A percentile compares a stretch with the other conserved stretches of the same genome.
Evolutionary conservation across 257 asterid genomes (phyloP).

Genomic region (Solanum dulcamara): DNA sequence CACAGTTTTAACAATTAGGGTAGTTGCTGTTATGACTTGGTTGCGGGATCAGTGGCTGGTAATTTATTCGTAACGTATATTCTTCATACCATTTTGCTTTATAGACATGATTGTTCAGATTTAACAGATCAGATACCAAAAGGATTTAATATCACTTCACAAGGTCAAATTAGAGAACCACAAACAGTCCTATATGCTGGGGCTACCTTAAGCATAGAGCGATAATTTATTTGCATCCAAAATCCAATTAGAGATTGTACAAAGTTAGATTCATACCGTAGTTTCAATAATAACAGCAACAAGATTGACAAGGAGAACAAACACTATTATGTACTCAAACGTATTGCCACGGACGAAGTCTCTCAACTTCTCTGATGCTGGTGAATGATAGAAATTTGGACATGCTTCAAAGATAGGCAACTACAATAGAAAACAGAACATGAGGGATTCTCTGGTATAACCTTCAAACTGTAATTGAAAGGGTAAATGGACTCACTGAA

Average conservation of each 20-base stretch:
- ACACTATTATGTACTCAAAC: slow-evolving; percentile 54
- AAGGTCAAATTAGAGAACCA: not conserved
- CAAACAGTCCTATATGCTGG: not conserved
- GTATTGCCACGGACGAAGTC: slow-evolving; percentile 53
- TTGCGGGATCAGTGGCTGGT: not conserved
- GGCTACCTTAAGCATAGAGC: not conserved
- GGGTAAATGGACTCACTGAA: slow-evolving; percentile 37
- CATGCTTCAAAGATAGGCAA: slow-evolving; percentile 57
- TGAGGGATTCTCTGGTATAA: not conserved
- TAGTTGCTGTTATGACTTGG: not conserved
- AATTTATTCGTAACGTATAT: not conserved
- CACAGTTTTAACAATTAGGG: not conserved
- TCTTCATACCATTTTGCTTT: not conserved
- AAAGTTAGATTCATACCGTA: slow-evolving; percentile 37
- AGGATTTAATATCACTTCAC: not conserved
- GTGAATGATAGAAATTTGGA: slow-evolving; percentile 64
- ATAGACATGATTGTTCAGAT: not conserved
- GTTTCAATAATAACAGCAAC: slow-evolving; percentile 84
- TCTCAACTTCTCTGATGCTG: slow-evolving; percentile 55
- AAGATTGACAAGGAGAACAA: slow-evolving; percentile 64
- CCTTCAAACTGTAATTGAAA: not conserved
- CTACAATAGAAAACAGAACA: slow-evolving; percentile 26
- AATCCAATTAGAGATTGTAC: not conserved
- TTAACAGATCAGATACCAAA: not conserved
- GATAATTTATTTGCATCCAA: not conserved